Conservation (phyloP, 1,139 yeast genomes). For the Zygosaccharomyces pseudobailii region DNA sequence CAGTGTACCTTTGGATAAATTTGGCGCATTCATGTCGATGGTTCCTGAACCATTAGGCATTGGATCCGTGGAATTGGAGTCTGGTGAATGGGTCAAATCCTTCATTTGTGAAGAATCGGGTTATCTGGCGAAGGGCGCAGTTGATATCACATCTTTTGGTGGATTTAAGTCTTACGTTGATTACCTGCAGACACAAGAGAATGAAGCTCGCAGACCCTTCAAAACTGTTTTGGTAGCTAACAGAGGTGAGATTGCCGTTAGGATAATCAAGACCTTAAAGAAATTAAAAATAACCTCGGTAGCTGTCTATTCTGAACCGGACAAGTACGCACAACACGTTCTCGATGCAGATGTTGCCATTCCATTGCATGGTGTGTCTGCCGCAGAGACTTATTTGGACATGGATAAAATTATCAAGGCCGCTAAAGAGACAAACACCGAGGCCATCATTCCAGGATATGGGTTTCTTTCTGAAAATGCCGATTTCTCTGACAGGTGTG, state of each 20-base stretch:
- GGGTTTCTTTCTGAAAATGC: constrained; percentile 97
- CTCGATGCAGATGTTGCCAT: constrained; percentile 74
- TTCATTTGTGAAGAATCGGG: constrained; percentile 92
- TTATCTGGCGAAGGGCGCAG: constrained; percentile 62
- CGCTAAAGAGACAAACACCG: constrained; percentile 76
- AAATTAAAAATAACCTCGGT: constrained; percentile 71
- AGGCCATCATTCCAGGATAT: constrained; percentile 95
- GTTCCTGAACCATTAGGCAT: constrained; percentile 95
- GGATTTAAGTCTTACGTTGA: constrained; percentile 79
- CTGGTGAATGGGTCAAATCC: constrained; percentile 83
- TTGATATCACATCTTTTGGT: constrained; percentile 76
- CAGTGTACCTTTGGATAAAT: constrained; percentile 67
- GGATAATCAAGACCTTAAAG: constrained; percentile 84
- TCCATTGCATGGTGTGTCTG: constrained; percentile 72
- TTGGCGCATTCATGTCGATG: constrained; percentile 78
- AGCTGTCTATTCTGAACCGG: constrained; percentile 89
- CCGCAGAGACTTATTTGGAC: constrained; percentile 85
- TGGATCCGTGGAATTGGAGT: constrained; percentile 77
- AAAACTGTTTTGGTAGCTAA: constrained; percentile 86
- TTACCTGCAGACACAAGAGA: constrained; percentile 23
- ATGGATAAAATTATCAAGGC: constrained; percentile 81
- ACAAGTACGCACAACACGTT: constrained; percentile 83
- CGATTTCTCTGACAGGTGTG: constrained; percentile 87
- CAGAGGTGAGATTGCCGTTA: constrained; percentile 96
- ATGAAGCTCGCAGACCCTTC: constrained; percentile 50